Base-by-base conservation (phyloP, 2,329 filamentous ascomycete genomes). In the Fusarium tjaetaba region DNA sequence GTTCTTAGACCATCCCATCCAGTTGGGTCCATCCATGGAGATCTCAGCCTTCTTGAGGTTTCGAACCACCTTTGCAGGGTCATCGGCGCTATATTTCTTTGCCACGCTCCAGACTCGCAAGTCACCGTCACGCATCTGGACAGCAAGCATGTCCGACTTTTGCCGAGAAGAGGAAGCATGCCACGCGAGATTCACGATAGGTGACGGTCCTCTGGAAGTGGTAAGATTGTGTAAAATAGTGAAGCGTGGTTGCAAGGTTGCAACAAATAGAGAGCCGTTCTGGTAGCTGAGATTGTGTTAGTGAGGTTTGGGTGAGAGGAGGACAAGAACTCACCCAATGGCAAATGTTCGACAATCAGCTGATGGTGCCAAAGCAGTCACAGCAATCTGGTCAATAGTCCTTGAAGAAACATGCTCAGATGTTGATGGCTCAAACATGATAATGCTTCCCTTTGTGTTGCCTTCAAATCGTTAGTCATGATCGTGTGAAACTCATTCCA, bases 1-100 rank as follows among this genome's bases (percentile, higher is more conserved):
- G 84, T 97, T 98, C 84, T 98, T 98, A 0, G 96, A 98, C 96
- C 96, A 99, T 26, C 91, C 93, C 87, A 98, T 95, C 96, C 96
- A 99, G 80, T 97, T 97, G 42, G 94, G 92, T 3, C 94, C 94
- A 6, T 90, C 84, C 39, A 90, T 85, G 74, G 89, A 91, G 73
- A 91, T 91, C 70, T 97, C 95, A 13, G 91, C 91, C 77, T 93
- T 89, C 81, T 94, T 96, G 55, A 99, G 85, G 34, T 97, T 92
- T 71, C 96, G 89, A 68, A 98, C 97, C 13, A 98, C 93, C 79
- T 95, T 96, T 41, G 95, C 95, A 24, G 92, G 88, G 75, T 97
- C 93, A 53, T 88, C 90, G 77, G 88, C 83, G 80, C 91, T 87
- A 81, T 92, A 86, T 68, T 88, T 89, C 82, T 98, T 99, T 26